Base-by-base conservation (phyloP, 2,329 filamentous ascomycete genomes). In the Colletotrichum eremochloae region DNA sequence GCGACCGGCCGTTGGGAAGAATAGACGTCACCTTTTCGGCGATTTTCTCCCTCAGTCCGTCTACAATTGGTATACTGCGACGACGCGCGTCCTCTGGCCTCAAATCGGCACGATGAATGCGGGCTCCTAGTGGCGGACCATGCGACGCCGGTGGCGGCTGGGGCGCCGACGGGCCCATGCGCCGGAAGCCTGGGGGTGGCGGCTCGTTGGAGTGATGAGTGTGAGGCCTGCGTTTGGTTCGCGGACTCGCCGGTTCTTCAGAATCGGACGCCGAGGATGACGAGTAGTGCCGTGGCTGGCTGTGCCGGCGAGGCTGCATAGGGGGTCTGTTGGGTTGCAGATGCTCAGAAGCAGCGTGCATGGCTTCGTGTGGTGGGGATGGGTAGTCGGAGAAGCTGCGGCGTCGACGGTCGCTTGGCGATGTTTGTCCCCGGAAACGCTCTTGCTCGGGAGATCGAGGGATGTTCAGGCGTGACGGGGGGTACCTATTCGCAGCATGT, bases 321-420 rank as follows among this genome's bases (percentile, higher is more conserved):
- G 75, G 67, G 18, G 79, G 79, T 56, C 80, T 77, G 42, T 81
- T 77, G 9, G 83, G 78, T 52, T 82, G 82, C 18, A 84, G 75
- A 65, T 86, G 78, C 29, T 77, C 72, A 14, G 75, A 56, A 5
- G 67, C 61, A 76, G 70, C 70, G 76, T 67, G 77, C 50, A 46
- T 76, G 71, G 61, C 79, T 18, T 82, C 77, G 24, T 80, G 76
- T 2, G 80, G 79, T 1, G 82, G 81, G 2, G 80, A 81, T 2
- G 84, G 84, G 63, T 85, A 83, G 68, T 89, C 87, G 3, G 87
- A 87, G 76, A 87, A 86, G 78, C 87, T 89, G 67, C 84, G 82
- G 50, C 86, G 82, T 50, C 85, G 82, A n/a, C 82, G 78, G 20
- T 83, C 82, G 20, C 86, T 85, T 11, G 80, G 80, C 0, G 82